phyloP scores from a whole-genome alignment of 2,329 filamentous ascomycete species.

The Furcasterigmium furcatum region DNA sequence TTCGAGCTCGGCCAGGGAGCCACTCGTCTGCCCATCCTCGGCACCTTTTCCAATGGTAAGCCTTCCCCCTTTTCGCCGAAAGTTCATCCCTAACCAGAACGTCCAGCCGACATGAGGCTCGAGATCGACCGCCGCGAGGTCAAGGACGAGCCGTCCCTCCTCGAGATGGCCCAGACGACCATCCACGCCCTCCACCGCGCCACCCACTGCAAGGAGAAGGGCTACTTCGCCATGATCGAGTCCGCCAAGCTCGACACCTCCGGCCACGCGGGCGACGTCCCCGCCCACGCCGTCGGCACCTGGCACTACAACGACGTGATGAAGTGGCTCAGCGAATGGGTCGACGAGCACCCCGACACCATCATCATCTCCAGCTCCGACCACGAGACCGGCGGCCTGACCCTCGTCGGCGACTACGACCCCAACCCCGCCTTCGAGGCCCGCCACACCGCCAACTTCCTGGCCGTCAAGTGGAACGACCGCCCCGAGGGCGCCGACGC shows the following conservation, averaged over 20 bases:
- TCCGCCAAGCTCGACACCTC: conserved; percentile 28
- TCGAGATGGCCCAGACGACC: conserved; percentile 23
- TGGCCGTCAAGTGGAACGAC: conserved; percentile 16
- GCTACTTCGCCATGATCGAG: conserved; percentile 26
- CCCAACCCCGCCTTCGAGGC: conserved; percentile 20
- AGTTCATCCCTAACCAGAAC: too few relatives aligned
- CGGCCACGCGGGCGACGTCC: conserved; percentile 47
- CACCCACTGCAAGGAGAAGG: conserved; percentile 22
- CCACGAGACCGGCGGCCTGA: conserved; percentile 33
- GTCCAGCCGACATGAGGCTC: conserved; percentile 21
- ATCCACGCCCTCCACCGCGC: conserved; percentile 26
- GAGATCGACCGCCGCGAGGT: conserved; percentile 24
- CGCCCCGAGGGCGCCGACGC: conserved; percentile 22
- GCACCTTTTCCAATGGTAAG: conserved; percentile 26
- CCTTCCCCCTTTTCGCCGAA: too few relatives aligned
- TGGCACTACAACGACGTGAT: conserved; percentile 32
- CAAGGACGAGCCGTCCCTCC: conserved; percentile 5
- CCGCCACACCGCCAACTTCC: conserved; percentile 20
- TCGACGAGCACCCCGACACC: conserved; percentile 30
- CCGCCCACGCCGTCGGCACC: conserved; percentile 42
- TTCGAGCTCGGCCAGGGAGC: conserved; percentile 16
- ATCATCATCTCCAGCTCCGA: conserved; percentile 31
- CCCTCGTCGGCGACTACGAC: conserved; percentile 25
- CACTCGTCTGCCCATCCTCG: conserved; percentile 27
- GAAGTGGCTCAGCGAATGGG: conserved; percentile 27